phyloP scores from a whole-genome alignment of 768 basidiomycete species.

The Mycena polygramma region DNA sequence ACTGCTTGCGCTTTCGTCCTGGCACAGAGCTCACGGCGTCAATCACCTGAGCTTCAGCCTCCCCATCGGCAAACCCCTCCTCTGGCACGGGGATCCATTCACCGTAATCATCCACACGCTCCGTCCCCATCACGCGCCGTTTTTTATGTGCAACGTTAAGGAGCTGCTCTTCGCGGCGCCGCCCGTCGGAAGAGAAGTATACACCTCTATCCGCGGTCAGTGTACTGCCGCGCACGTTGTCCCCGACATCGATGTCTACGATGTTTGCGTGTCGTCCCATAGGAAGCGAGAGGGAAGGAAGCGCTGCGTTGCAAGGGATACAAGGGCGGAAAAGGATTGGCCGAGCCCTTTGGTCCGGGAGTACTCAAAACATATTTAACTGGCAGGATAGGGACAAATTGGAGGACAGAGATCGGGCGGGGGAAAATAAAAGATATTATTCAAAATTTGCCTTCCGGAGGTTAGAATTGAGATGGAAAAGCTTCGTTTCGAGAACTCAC shows the following conservation, averaged over 20 bases:
- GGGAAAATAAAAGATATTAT: too few species aligned
- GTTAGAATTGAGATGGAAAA: too few species aligned
- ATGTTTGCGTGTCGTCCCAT: too few species aligned
- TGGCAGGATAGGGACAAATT: too few species aligned
- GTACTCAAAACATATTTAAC: too few species aligned
- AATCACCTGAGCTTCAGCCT: background rate
- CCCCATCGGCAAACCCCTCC: background rate
- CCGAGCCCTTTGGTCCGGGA: too few species aligned
- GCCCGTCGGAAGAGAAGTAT: conserved; percentile 2
- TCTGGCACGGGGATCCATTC: conserved; percentile 12
- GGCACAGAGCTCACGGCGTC: background rate
- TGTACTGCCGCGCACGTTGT: background rate
- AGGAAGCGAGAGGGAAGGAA: too few species aligned
- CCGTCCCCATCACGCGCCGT: background rate
- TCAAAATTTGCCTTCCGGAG: too few species aligned
- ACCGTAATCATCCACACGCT: background rate
- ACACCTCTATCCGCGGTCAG: background rate
- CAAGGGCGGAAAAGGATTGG: too few species aligned
- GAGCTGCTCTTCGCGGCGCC: background rate
- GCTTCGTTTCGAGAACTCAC: too few species aligned
- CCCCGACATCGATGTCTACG: background rate
- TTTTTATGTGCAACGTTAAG: conserved; percentile 5
- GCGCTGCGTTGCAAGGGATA: too few species aligned
- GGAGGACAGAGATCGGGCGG: too few species aligned
- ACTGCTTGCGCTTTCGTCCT: conserved; percentile 7